Evolutionary conservation across 2,329 filamentous ascomycete species (phyloP).

Genomic region (Esteya vermicola): DNA sequence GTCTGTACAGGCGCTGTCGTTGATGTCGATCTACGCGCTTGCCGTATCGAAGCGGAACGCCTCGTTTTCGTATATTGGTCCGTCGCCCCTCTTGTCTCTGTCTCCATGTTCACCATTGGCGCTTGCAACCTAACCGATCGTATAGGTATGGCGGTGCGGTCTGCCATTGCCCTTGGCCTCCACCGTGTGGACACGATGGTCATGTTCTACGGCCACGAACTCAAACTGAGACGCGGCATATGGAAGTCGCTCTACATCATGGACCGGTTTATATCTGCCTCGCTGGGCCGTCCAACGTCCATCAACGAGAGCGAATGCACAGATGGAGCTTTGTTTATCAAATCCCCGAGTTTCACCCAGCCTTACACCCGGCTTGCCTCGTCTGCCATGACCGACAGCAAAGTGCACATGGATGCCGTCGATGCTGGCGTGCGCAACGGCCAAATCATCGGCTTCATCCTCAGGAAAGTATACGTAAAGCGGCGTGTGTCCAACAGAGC

Average conservation of each 20-base stretch:
- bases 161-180: slow-evolving; percentile 46
- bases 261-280: slow-evolving; percentile 48
- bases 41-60: slow-evolving; percentile 47
- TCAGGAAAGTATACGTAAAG: slow-evolving; percentile 45
- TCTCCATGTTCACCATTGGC: too few relatives aligned
- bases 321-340: slow-evolving; percentile 23
- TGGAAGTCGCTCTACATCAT: slow-evolving; percentile 53
- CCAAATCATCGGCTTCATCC: slow-evolving; percentile 40
- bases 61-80: slow-evolving; percentile 47
- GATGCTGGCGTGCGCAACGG: slow-evolving; percentile 43
- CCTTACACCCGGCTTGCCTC: neutral
- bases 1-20: slow-evolving; percentile 46
- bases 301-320: slow-evolving; percentile 51
- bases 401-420: slow-evolving; percentile 20
- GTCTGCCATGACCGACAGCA: neutral
- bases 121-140: neutral
- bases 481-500: slow-evolving; percentile 42
- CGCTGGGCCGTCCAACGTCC: slow-evolving; percentile 45
- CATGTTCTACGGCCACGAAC: slow-evolving; percentile 25
- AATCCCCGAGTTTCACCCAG: slow-evolving; percentile 1
- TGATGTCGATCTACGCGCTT: slow-evolving; percentile 53
- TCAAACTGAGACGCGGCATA: slow-evolving; percentile 34
- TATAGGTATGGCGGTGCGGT: slow-evolving; percentile 47
- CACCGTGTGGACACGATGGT: slow-evolving; percentile 45
- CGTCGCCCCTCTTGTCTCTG: neutral